Conservation (phyloP, 1,284 basidiomycete species). For the Mrakiaceae sp. region DNA sequence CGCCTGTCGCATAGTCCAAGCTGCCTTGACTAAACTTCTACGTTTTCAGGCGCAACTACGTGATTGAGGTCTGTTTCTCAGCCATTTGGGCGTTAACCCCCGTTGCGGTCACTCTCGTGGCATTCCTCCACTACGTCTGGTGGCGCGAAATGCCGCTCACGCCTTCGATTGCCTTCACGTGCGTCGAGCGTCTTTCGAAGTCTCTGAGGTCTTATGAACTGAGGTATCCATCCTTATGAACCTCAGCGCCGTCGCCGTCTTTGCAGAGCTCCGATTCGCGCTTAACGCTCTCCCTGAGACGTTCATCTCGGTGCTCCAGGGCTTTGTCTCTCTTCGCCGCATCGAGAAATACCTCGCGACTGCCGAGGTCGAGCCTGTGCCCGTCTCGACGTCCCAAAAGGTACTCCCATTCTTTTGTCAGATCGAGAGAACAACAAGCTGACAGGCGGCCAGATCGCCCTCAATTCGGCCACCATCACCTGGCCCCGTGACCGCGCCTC, state of each 20-base stretch:
- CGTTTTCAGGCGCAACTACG: conserved; percentile 55
- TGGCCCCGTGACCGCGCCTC: conserved; percentile 64
- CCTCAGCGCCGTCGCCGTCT: conserved; percentile 44
- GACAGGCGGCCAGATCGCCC: conserved; percentile 40
- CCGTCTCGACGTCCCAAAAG: conserved; percentile 33
- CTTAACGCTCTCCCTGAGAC: conserved; percentile 74
- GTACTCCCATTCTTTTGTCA: background rate
- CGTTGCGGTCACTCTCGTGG: conserved; percentile 18
- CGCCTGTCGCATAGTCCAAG: background rate
- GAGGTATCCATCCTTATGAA: background rate
- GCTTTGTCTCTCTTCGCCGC: conserved; percentile 71
- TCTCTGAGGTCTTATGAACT: background rate
- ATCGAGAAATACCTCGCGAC: conserved; percentile 78
- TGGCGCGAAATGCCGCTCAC: conserved; percentile 53
- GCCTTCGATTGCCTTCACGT: conserved; percentile 77
- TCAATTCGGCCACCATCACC: conserved; percentile 73
- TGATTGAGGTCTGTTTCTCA: conserved; percentile 49
- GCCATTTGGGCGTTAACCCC: conserved; percentile 37
- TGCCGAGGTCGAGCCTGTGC: conserved; percentile 53
- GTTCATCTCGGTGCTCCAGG: conserved; percentile 69
- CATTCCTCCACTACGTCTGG: conserved; percentile 65
- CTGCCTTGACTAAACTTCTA: conserved; percentile 18
- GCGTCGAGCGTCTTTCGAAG: conserved; percentile 51
- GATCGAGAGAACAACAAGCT: too few relatives aligned
- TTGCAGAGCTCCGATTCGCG: conserved; percentile 60